Conservation (phyloP, 202 grass and related monocot species). For the Musa balbisiana region DNA sequence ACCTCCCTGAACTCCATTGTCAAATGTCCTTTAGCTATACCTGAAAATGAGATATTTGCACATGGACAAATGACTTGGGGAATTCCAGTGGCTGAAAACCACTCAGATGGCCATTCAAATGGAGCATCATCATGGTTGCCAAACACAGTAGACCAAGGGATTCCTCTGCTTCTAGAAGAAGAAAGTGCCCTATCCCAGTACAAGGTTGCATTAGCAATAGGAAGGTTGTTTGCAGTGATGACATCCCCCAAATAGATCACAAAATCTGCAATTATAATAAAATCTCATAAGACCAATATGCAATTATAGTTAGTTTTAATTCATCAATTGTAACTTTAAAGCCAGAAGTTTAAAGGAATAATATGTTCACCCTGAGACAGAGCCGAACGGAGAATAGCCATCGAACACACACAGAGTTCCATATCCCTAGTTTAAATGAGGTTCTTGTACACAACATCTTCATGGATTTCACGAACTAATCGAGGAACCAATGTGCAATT, state of each 20-base stretch:
- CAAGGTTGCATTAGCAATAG: slow-evolving; percentile 58
- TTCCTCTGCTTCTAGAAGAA: slow-evolving; percentile 31
- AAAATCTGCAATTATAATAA: slow-evolving; percentile 37
- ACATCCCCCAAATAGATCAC: slow-evolving; percentile 91
- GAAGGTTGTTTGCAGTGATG: slow-evolving; percentile 82
- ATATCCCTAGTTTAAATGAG: too few relatives aligned
- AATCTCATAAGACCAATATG: background rate
- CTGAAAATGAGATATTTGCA: slow-evolving; percentile 18
- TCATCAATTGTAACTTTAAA: too few relatives aligned
- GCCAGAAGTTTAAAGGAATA: too few relatives aligned
- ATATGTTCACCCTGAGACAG: too few relatives aligned
- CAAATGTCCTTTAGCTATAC: slow-evolving; percentile 3
- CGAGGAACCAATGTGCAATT: too few relatives aligned
- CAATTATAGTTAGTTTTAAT: background rate
- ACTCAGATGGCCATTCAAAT: slow-evolving; percentile 81
- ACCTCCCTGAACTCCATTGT: background rate
- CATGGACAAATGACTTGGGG: slow-evolving; percentile 44
- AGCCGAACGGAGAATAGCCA: too few relatives aligned
- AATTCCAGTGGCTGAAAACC: slow-evolving; percentile 67
- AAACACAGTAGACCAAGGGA: slow-evolving; percentile 64
- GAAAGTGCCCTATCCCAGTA: slow-evolving; percentile 76
- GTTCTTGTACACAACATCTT: too few relatives aligned
- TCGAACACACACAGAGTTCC: too few relatives aligned
- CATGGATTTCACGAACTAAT: too few relatives aligned
- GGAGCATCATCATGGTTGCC: slow-evolving; percentile 86